Conservation (phyloP, 495 filamentous ascomycete species). For the Aspergillus avenaceus region DNA sequence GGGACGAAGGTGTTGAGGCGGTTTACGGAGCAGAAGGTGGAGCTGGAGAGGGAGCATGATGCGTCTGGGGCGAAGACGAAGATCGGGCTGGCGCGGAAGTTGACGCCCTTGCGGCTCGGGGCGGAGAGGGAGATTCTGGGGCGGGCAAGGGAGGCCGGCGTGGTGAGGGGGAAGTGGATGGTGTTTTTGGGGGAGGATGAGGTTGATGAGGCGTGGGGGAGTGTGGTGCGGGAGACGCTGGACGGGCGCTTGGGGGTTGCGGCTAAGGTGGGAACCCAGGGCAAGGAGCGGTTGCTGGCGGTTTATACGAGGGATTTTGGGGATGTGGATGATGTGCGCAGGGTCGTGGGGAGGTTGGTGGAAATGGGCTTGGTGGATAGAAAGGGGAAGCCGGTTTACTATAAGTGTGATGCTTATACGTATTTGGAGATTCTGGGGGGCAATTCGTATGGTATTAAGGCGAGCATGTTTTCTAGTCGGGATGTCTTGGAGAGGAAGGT, state of each 20-base stretch:
- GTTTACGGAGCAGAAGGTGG: slow-evolving; percentile 32
- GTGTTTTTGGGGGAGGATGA: slow-evolving; percentile 55
- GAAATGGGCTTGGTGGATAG: slow-evolving; percentile 53
- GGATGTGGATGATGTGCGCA: slow-evolving; percentile 62
- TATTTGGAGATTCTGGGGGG: slow-evolving; percentile 59
- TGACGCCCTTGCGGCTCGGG: slow-evolving; percentile 45
- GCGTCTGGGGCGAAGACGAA: slow-evolving; percentile 30
- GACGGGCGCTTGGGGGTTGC: slow-evolving; percentile 60
- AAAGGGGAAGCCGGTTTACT: slow-evolving; percentile 57
- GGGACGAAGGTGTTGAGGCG: slow-evolving; percentile 39
- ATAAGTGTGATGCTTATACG: slow-evolving; percentile 80
- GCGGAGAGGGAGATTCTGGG: slow-evolving; percentile 51
- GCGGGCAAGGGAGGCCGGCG: slow-evolving; percentile 50
- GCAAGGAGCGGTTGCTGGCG: slow-evolving; percentile 55
- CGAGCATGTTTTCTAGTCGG: slow-evolving; percentile 45
- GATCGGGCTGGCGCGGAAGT: slow-evolving; percentile 41
- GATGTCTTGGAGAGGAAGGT: slow-evolving; percentile 34
- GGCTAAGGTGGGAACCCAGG: slow-evolving; percentile 65
- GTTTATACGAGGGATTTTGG: slow-evolving; percentile 73
- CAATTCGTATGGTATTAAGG: slow-evolving; percentile 66
- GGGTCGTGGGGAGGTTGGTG: slow-evolving; percentile 58
- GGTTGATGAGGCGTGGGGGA: slow-evolving; percentile 62
- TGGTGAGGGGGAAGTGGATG: slow-evolving; percentile 81
- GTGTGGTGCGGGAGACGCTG: slow-evolving; percentile 58
- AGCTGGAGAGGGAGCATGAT: slow-evolving; percentile 36